Evolutionary conservation across 2,329 filamentous ascomycete species (phyloP).

Genomic region (Fusarium stilboides): DNA sequence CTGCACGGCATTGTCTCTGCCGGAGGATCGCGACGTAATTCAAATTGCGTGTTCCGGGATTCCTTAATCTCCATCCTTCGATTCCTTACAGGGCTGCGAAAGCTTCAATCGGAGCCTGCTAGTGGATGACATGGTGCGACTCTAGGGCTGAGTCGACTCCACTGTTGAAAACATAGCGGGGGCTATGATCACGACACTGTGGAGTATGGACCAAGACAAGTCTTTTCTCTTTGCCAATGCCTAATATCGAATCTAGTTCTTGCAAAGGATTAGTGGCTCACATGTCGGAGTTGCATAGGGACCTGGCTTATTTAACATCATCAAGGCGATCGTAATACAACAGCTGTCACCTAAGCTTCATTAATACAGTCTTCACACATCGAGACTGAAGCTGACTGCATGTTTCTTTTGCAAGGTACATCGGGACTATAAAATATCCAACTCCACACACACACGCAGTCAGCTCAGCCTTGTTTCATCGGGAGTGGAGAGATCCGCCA

Average conservation of each 20-base stretch:
- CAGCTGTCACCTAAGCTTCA: neutral
- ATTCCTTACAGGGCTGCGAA: constrained; percentile 4
- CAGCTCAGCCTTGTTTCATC: constrained; percentile 21
- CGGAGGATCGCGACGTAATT: neutral
- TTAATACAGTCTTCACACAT: neutral
- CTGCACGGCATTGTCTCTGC: neutral
- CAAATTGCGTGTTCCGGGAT: neutral
- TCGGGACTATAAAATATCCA: no score
- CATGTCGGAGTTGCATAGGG: neutral
- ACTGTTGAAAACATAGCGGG: neutral
- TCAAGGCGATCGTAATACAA: neutral
- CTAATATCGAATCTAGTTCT: neutral
- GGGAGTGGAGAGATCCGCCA: neutral
- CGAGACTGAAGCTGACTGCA: neutral
- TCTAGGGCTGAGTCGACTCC: constrained; percentile 6
- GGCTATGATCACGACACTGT: neutral
- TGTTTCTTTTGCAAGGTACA: neutral
- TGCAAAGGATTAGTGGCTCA: neutral
- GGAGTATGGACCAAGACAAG: neutral
- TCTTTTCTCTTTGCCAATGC: neutral
- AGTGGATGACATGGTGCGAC: neutral
- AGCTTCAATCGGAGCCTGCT: neutral
- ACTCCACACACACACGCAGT: neutral
- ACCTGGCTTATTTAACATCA: neutral
- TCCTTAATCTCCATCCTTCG: constrained; percentile 21